Conservation (phyloP, 352 stramenopile species). For the Blastocystis sp. region DNA sequence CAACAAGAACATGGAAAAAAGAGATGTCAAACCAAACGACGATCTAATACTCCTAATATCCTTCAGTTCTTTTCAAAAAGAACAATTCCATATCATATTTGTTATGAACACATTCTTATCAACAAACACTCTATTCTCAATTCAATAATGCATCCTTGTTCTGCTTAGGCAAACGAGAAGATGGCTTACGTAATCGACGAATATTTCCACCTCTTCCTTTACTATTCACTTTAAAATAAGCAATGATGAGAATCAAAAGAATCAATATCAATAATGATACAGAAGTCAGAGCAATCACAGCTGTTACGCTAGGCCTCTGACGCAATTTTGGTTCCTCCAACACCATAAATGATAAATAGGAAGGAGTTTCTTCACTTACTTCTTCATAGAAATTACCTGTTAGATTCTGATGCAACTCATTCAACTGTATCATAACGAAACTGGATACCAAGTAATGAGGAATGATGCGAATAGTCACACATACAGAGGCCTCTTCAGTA, state of each 20-base stretch:
- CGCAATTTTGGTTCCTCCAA: not conserved
- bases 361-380: not conserved
- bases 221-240: not conserved
- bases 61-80: not conserved
- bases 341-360: not conserved
- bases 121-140: not conserved
- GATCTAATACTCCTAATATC: not conserved
- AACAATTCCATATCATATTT: not conserved
- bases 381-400: slow-evolving; percentile 7
- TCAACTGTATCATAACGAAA: slow-evolving; percentile 29
- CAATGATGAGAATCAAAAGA: not conserved
- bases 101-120: not conserved
- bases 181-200: too few relatives aligned
- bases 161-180: too few relatives aligned
- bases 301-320: not conserved
- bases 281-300: not conserved
- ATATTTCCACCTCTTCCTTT: too few relatives aligned
- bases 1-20: too few relatives aligned
- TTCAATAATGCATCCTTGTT: not conserved
- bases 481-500: not conserved
- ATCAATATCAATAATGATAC: not conserved
- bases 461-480: not conserved
- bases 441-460: not conserved
- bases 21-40: not conserved
- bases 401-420: slow-evolving; percentile 14